Percentiles rank a stretch among this genome's conserved stretches.
phyloP scores from a whole-genome alignment of 2,329 filamentous ascomycete species.

The Nigrospora oryzae region DNA sequence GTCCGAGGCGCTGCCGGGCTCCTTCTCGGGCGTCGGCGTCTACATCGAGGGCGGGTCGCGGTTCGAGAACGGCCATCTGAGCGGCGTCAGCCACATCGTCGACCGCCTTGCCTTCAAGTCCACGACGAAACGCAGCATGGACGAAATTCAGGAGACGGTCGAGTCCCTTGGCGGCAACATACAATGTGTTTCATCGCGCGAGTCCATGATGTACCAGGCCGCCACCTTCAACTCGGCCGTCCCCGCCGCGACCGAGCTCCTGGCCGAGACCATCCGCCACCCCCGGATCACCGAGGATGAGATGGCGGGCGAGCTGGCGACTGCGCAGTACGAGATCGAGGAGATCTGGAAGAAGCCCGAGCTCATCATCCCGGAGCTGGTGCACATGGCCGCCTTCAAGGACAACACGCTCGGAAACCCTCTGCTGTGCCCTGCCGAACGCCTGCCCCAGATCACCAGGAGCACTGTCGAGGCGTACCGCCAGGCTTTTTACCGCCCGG shows the following conservation, averaged over 20 bases:
- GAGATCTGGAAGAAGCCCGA: conserved; percentile 98
- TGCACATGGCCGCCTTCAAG: conserved; percentile 92
- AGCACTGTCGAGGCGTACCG: conserved; percentile 71
- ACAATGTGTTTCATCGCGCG: conserved; percentile 89
- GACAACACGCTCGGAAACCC: conserved; percentile 95
- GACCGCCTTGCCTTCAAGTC: conserved; percentile 93
- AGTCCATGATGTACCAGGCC: conserved; percentile 97
- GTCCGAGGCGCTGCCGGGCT: conserved; percentile 87
- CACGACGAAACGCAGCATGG: conserved; percentile 62
- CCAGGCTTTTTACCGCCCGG: conserved; percentile 76
- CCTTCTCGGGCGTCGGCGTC: conserved; percentile 90
- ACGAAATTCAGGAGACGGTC: conserved; percentile 80
- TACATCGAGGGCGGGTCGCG: conserved; percentile 94
- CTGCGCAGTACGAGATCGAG: conserved; percentile 88
- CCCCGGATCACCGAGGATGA: conserved; percentile 80
- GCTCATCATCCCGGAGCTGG: conserved; percentile 86
- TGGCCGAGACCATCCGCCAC: conserved; percentile 90
- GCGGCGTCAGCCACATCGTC: conserved; percentile 92
- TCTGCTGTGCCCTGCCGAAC: conserved; percentile 79
- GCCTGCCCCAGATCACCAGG: conserved; percentile 66
- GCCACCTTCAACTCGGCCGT: conserved; percentile 95
- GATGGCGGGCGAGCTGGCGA: conserved; percentile 77
- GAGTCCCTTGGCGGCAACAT: conserved; percentile 92
- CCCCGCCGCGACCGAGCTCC: conserved; percentile 68
- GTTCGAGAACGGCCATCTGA: conserved; percentile 78